Base-by-base conservation (phyloP, 2,329 filamentous ascomycete species). In the Pyrenochaeta sp. region DNA sequence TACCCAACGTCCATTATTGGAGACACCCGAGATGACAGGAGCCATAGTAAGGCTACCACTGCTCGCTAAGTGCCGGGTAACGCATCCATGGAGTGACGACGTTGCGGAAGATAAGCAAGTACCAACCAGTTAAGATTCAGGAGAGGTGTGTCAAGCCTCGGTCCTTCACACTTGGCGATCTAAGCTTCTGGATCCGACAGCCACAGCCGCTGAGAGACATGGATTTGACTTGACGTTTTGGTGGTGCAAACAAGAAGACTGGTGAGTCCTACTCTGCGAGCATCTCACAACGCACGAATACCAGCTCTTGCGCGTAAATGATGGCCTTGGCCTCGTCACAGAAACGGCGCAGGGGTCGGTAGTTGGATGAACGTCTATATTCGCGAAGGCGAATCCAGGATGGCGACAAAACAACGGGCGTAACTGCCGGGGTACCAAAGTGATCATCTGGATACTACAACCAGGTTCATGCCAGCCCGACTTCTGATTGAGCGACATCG, bases 141-240 rank as follows among this genome's bases (percentile, higher is more conserved):
- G 51, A 56, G 47, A 55, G 49, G 39, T 30, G 27, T 34, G 45
- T 62, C 59, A 74, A 73, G 72, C 68, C 54, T 71, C 64, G 42
- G 57, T 59, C 57, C 55, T 64, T 65, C 61, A 55, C 50, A 24
- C 69, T 73, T 73, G 70, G 67, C 66, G 46, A 53, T 53, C 65
- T 60, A 59, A 66, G 53, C 54, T 64, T 61, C 57, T 60, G 53
- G 56, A 60, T 48, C 50, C 34, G 36, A 32, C 51, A 66, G 69
- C 64, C 64, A 69, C 64, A 67, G 30, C 68, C 65, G 64, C 63
- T 64, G 28, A 49, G 30, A 46, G 48, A 50, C 55, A n/a, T 24
- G 43, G 40, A 27, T 19, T 15, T 42, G 30, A 32, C 12, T 15
- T 25, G 46, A 43, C 30, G 34, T 49, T 10, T 5, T 37, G 32